Percentiles rank a stretch among this genome's conserved stretches.
Conservation (phyloP, 2,329 filamentous ascomycete species). For the Trichoderma aggressivum region DNA sequence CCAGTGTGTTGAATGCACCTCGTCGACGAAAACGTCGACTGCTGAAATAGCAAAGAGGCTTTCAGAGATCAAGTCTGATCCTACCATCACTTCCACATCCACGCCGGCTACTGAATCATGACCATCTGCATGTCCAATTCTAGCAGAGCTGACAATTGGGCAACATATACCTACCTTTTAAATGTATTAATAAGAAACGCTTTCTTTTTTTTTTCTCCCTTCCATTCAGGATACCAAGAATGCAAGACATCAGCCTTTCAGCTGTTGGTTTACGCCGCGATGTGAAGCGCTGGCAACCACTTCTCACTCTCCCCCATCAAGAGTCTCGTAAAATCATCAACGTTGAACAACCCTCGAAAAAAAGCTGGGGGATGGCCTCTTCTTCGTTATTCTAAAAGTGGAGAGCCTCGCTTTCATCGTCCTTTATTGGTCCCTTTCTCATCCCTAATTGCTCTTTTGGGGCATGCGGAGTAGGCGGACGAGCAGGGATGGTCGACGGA, state of each 20-base stretch:
- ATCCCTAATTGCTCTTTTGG: background rate
- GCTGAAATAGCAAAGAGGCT: background rate
- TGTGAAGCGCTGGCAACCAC: background rate
- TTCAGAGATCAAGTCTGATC: background rate
- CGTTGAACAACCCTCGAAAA: background rate
- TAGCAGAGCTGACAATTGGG: background rate
- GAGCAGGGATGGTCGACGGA: background rate
- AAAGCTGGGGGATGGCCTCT: slow-evolving; percentile 14
- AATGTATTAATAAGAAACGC: background rate
- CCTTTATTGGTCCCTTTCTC: background rate
- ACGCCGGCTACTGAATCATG: background rate
- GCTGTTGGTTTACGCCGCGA: background rate
- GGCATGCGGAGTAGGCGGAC: slow-evolving; percentile 9
- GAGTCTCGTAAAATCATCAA: background rate
- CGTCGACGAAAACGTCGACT: background rate
- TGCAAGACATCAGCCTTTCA: background rate
- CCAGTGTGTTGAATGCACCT: background rate
- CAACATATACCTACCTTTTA: background rate
- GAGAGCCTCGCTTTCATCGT: background rate
- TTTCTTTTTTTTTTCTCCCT: background rate
- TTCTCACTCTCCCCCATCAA: background rate
- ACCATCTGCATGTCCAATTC: background rate
- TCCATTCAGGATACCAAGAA: background rate
- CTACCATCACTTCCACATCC: background rate
- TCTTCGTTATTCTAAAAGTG: slow-evolving; percentile 14